Evolutionary conservation across 2,329 filamentous ascomycete genomes (phyloP).

Genomic region (Aspergillus sp.): DNA sequence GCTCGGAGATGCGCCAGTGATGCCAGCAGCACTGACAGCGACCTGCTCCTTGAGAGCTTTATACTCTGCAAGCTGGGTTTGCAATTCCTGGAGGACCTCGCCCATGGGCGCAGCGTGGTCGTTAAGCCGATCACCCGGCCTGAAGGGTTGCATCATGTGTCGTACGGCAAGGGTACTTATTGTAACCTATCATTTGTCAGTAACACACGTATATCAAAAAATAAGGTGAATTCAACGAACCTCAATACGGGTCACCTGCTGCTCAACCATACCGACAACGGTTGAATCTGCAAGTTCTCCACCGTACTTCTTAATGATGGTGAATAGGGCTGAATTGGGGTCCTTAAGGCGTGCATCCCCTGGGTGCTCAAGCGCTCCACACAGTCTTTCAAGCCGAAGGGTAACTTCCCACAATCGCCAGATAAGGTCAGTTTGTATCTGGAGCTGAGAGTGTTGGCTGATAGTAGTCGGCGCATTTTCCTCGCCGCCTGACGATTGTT

Average conservation of each 20-base stretch:
- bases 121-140: slow-evolving; percentile 61
- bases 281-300: slow-evolving; percentile 88
- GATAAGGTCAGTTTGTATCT: slow-evolving; percentile 80
- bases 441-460: slow-evolving; percentile 63
- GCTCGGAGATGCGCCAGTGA: slow-evolving; percentile 19
- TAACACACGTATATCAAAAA: not conserved
- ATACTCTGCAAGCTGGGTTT: slow-evolving; percentile 44
- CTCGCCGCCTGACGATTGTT: slow-evolving; percentile 48
- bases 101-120: slow-evolving; percentile 77
- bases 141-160: slow-evolving; percentile 72
- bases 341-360: slow-evolving; percentile 65
- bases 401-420: slow-evolving; percentile 91
- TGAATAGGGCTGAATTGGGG: slow-evolving; percentile 80
- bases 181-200: slow-evolving; percentile 62
- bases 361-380: slow-evolving; percentile 77
- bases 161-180: slow-evolving; percentile 76
- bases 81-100: slow-evolving; percentile 54
- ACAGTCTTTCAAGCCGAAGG: slow-evolving; percentile 87
- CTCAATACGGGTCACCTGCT: slow-evolving; percentile 95
- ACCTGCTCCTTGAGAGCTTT: slow-evolving; percentile 41
- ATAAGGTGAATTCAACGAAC: slow-evolving; percentile 54
- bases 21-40: slow-evolving; percentile 26
- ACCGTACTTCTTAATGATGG: slow-evolving; percentile 68
- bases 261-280: slow-evolving; percentile 85
- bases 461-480: slow-evolving; percentile 54